Base-by-base conservation (phyloP, 768 basidiomycete species). In the Amanita exitialis region DNA sequence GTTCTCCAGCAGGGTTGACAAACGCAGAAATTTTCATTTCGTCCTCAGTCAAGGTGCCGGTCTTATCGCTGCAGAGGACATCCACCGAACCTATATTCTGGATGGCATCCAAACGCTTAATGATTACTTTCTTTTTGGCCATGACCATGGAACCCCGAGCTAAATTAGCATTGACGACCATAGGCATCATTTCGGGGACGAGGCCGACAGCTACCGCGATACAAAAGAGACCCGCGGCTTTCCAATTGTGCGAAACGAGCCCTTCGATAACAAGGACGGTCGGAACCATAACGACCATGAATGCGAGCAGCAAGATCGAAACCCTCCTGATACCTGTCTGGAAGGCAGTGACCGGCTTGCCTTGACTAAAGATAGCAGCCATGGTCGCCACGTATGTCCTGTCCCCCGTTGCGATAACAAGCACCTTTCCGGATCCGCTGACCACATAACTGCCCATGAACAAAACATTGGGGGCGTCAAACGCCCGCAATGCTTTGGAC, bases 11-110 rank as follows among this genome's bases (percentile, higher is more conserved):
- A 10, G 27, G 7, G 25, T 47, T 54, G 23, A 51, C 16, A 57
- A 57, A 53, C 65, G 64, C 35, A 61, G 63, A 7, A 32, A 46
- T 16, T 46, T 46, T 46, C 45, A 46, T 46, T 46, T 46, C 45
- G 30, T 46, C 45, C 32, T 46, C 45, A 20, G 77, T 78, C 27
- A 79, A 60, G 13, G 82, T 84, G 21, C 82, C 82, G 0, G 82
- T 84, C 62, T 83, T 83, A 62, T 84, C 82, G 20, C 78, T 79
- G 60, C 81, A 83, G 35, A 73, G 67, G 57, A 71, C 66, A 3
- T 66, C 69, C 6, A 83, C 79, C 7, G 73, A 77, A 9, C 80
- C 78, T 36, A 84, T 60, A 45, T 75, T 79, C 59, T 83, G 80
- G 54, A 83, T 69, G 12, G 81, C 79, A 55, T 82, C 80, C 54